Base-by-base conservation (phyloP, 2,329 filamentous ascomycete species). In the Phaeoacremonium minimum region DNA sequence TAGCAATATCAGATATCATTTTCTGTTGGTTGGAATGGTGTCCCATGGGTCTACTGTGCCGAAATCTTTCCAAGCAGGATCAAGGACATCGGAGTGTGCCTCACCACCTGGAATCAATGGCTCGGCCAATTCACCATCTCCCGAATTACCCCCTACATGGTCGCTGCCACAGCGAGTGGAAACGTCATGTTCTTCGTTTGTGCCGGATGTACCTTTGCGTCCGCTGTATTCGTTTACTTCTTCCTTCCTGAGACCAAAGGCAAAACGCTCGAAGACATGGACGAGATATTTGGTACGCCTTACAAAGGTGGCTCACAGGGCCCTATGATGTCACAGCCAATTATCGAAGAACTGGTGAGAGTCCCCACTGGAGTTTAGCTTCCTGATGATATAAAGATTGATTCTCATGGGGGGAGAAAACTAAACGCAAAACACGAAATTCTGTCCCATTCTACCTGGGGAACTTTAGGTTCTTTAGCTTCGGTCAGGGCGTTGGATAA, bases 201-300 rank as follows among this genome's bases (percentile, higher is more conserved):
- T 2, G 65, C 58, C 6, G 61, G 78, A 7, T 79, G 75, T 0
- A 37, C 70, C 3, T 40, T 78, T 5, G 76, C 75, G 9, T 26
- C 22, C 16, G 65, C 73, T 7, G 44, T 64, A 4, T 80, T 71
- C 67, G 73, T 71, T 4, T 75, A 63, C 58, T 70, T 77, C 51
- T 72, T 67, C 50, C 61, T 80, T 4, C 83, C 82, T 0, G 71
- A 87, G 60, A 88, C 84, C 0, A 76, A 79, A 28, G 83, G 83
- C 11, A 85, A 80, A 60, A 84, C 83, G 0, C 74, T 90, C 2
- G 85, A 90, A 52, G 84, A 90, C 53, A 82, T 88, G 57, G 83
- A 86, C 46, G 76, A 77, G 12, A 80, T 89, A 45, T 90, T 90
- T 54, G 66, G 61, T n/a, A 26, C 22, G 22, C 22, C 22, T 9